Evolutionary conservation across 345 rosid species (phyloP), one percentile per base, ranked within the genome.

Genomic region (Reutealis trisperma): DNA sequence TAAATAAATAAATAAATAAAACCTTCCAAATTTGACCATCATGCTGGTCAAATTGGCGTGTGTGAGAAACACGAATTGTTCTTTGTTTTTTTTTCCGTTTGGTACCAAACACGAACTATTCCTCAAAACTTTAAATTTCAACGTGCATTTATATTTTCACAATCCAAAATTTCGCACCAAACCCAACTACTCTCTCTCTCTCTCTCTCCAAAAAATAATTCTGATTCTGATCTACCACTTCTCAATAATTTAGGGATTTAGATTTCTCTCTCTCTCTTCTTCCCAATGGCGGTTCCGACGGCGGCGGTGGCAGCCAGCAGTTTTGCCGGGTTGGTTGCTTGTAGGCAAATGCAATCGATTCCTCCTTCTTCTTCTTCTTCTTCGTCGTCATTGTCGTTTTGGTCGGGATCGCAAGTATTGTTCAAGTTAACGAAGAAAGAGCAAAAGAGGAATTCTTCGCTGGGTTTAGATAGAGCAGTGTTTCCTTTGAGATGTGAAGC

Each of bases 201-300:
- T 47, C 41, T 8, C 51, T 37, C 19, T 32, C 14, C 6, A 22
- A 27, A 27, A 27, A 27, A 8, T 47, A 47, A 12, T 63, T 30
- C 8, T 63, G 22, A 37, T 37, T 37, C 6, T 22, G 45, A 66
- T 42, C 10, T 67, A 21, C 54, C 16, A 0, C 16, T 24, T 21
- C 16, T 12, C 70, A 42, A 22, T 22, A 11, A 13, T 67, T 24
- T 67, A 67, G 57, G 55, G 32, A 44, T 67, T 67, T 25, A 6
- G 34, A 67, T 67, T 67, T 24, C 34, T 42, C 71, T 67, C 30
- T n/a, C 16, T n/a, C 7, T 42, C 6, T 7, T 37, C 4, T 8
- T 12, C 10, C 44, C 75, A 71, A 73, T 73, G 76, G 67, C 76
- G 76, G 76, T 45, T 19, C 41, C 76, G 51, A 47, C 51, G 14